phyloP scores from a whole-genome alignment of 441 rosid genomes.

The Mallotus repandus region DNA sequence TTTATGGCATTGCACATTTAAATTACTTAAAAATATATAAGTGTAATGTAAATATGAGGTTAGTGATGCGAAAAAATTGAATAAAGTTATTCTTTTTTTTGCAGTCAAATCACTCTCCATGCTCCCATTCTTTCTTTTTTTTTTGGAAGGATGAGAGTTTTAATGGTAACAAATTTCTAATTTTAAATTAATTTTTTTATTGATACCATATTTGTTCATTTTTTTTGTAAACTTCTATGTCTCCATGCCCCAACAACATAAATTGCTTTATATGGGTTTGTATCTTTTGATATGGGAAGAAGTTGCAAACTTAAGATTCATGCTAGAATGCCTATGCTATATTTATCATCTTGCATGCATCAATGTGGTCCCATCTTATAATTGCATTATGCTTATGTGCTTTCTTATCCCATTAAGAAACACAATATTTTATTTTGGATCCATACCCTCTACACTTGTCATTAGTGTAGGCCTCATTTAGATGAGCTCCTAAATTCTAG shows the following conservation, averaged over 20 bases:
- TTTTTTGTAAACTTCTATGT: constrained; percentile 49
- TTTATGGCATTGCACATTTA: background rate
- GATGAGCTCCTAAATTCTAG: background rate
- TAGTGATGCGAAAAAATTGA: background rate
- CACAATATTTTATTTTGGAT: background rate
- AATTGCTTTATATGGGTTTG: constrained; percentile 89
- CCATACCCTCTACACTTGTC: background rate
- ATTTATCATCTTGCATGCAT: constrained; percentile 93
- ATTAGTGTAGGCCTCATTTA: background rate
- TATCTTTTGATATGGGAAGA: constrained; percentile 99
- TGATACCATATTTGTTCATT: constrained; percentile 3
- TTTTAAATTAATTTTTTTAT: background rate
- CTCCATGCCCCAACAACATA: constrained; percentile 98
- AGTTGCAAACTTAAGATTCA: constrained; percentile 96
- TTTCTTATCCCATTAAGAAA: background rate
- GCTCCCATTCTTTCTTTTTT: background rate
- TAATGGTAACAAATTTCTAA: background rate
- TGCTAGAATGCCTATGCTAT: constrained; percentile 99
- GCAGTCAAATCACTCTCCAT: background rate
- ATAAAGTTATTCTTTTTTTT: background rate
- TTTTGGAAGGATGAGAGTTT: too few species aligned
- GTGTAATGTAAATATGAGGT: background rate
- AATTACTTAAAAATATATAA: background rate
- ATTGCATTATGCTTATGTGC: constrained; percentile 9
- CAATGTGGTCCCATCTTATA: constrained; percentile 8